These are phyloP conservation scores for Fusarium nematophilum DNA, from an alignment of 2,329 filamentous ascomycete genomes.

Conservation along the genomic window DNA sequence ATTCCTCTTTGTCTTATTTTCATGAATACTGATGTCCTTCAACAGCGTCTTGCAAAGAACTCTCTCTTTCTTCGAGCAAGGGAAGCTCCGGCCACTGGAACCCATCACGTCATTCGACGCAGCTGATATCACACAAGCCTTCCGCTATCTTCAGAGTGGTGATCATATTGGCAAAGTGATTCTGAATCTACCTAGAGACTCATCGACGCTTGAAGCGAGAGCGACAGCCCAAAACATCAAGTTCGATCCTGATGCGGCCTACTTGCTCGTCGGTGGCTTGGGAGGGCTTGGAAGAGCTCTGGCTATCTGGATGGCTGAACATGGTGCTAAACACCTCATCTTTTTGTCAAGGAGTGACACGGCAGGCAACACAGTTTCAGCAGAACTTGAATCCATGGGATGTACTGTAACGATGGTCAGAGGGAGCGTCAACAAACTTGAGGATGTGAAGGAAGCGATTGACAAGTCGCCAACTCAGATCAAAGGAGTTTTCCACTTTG, in stretches of 20 bases:
- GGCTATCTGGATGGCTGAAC: constrained; percentile 28
- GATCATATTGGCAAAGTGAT: constrained; percentile 22
- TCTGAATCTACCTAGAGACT: neutral
- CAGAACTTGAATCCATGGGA: constrained; percentile 27
- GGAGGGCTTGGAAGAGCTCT: constrained; percentile 41
- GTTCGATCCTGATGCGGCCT: constrained; percentile 15
- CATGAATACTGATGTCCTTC: neutral
- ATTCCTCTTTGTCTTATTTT: neutral
- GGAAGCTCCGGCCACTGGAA: neutral
- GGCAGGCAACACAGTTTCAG: constrained; percentile 12
- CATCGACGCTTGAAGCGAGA: neutral
- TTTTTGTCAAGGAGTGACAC: constrained; percentile 45
- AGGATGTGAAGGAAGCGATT: constrained; percentile 24
- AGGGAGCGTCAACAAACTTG: constrained; percentile 9
- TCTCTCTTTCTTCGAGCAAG: constrained; percentile 18
- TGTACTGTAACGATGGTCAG: constrained; percentile 3
- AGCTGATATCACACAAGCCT: constrained; percentile 8
- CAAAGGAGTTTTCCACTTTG: constrained; percentile 43
- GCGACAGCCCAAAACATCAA: neutral
- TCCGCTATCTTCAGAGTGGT: constrained; percentile 31
- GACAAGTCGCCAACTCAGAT: constrained; percentile 15
- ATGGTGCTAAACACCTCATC: constrained; percentile 43
- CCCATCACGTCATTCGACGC: constrained; percentile 16
- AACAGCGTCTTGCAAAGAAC: constrained; percentile 15
- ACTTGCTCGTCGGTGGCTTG: constrained; percentile 40